Conservation (phyloP, 179 eudicot species). For the Spergularia azorica region DNA sequence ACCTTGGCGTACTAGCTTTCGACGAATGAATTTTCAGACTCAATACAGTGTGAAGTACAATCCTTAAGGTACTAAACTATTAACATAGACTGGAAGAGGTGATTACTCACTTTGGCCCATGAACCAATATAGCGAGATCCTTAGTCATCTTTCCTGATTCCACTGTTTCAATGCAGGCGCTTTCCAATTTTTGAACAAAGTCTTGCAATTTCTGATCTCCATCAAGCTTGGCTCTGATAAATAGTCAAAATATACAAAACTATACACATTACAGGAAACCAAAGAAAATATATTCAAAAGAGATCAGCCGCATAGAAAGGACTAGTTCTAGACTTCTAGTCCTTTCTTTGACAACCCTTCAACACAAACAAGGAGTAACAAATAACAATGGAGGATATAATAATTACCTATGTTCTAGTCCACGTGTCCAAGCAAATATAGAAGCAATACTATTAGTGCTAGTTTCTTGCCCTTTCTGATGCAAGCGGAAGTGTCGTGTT, state of each 20-base stretch:
- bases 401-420: slow-evolving; percentile 78
- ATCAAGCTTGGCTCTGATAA: slow-evolving; percentile 80
- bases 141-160: slow-evolving; percentile 99
- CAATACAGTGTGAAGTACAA: too few relatives aligned
- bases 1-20: too few relatives aligned
- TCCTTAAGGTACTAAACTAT: too few relatives aligned
- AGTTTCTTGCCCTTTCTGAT: slow-evolving; percentile 95
- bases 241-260: background rate
- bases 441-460: slow-evolving; percentile 99
- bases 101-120: slow-evolving; percentile 79
- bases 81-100: background rate
- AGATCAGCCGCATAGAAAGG: background rate
- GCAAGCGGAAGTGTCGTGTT: slow-evolving; percentile 82
- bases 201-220: slow-evolving; percentile 59
- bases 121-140: slow-evolving; percentile 85
- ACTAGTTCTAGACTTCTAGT: too few relatives aligned
- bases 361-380: background rate
- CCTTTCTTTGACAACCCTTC: background rate
- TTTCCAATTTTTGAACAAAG: slow-evolving; percentile 80
- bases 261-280: background rate
- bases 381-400: background rate
- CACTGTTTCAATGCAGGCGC: slow-evolving; percentile 85
- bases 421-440: slow-evolving; percentile 98
- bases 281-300: background rate
- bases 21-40: too few relatives aligned